Base-by-base conservation (phyloP, 495 filamentous ascomycete genomes). In the Penicillium tannophilum region DNA sequence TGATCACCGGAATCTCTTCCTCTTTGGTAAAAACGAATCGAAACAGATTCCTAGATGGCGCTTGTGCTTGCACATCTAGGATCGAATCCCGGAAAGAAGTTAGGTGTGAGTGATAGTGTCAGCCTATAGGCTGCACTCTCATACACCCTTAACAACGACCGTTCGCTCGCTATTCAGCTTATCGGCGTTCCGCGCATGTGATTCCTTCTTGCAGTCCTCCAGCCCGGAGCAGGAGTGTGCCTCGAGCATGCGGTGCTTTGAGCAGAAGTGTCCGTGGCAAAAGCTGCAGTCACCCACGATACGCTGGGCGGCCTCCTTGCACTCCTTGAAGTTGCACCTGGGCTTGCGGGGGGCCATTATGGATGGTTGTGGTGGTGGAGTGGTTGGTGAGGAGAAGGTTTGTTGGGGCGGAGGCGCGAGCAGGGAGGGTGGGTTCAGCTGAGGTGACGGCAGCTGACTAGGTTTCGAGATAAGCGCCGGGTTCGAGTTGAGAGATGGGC, bases 221-320 rank as follows among this genome's bases (percentile, higher is more conserved):
- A 98, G 78, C n/a, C 92, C 92, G 57, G 81, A 84, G 76, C 94
- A 98, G 70, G 90, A 88, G 77, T 98, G 94, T 59, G 91, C 88
- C 76, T 98, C 94, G 48, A 98, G 73, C 74, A 98, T 84, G 16
- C 94, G 82, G 78, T 98, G 94, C 79, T 90, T 92, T 52, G 88
- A 90, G 78, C 94, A 98, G 79, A 89, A 98, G 72, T 94, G 89
- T 16, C 92, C 92, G 51, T 86, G 78, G 80, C 94, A 98, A 77
- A 98, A 98, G 53, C 85, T 88, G 79, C 94, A 98, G 76, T 98
- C 94, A 10, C 95, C 95, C 44, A 96, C 90, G 69, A 98, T 97
- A 55, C 90, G 85, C 72, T 95, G 91, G 23, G 92, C 92, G 33
- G 83, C 82, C 60, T 88, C 84, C 71, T 83, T 91, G 85, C 94